Base-by-base conservation (phyloP, 257 asterid species). In the Nicotiana paniculata region DNA sequence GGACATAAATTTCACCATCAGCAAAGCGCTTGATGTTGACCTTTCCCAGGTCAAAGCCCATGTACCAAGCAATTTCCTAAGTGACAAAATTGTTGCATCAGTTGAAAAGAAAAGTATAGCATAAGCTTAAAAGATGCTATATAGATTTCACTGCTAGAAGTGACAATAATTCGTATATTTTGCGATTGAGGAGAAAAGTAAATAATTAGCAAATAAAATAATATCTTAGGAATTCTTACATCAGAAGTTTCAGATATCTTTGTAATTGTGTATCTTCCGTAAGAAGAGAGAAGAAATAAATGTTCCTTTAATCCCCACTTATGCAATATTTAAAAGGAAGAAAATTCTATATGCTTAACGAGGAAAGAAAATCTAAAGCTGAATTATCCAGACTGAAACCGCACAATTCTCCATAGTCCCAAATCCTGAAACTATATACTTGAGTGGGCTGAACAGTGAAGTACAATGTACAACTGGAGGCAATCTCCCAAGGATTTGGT, bases 1-100 rank as follows among this genome's bases (percentile, higher is more conserved):
- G 97, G 86, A 94, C 95, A 85, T 94, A 94, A 77, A 93, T 93
- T 89, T 94, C 98, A 84, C 98, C 98, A 85, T 94, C 98, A 37
- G 98, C 98, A 86, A 94, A 94, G 82, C 95, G 89, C 91, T 91
- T 94, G 69, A 90, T 88, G 61, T 84, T 76, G 79, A 93, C 67
- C 72, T 90, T 86, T 76, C 97, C 97, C 84, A 93, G 92, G 83
- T 93, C 81, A 66, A 94, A 93, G 83, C 98, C 98, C 98, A 94
- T 94, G 86, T 89, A 90, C 93, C 98, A 88, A 80, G 98, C 97
- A 85, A 93, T 94, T 90, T 94, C 98, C 98, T 94, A 82, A 33
- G 83, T 51, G 46, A 82, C 51, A 46, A 82, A 35, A 28, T 75
- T 16, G 85, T 4, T 18, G 33, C n/a, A 55, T 88, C 76, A 81